Percentiles rank a stretch among this genome's conserved stretches.
Conservation (phyloP, 257 asterid species). For the Solanum pimpinellifolium region DNA sequence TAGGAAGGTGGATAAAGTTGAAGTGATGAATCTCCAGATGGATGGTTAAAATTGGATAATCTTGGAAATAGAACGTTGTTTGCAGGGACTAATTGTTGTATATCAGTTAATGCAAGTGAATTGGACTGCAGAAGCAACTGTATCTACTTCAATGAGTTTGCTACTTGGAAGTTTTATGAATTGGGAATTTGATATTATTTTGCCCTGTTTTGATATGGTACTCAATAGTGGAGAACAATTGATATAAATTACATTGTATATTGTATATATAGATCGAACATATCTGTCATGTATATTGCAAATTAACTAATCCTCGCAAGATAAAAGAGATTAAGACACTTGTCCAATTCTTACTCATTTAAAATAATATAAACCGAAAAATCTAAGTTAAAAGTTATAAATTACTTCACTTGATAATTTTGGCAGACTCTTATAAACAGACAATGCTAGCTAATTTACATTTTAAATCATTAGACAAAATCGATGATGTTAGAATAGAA, state of each 20-base stretch:
- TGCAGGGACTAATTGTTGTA: background rate
- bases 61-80: conserved; percentile 19
- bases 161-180: background rate
- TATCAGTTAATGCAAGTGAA: background rate
- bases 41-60: conserved; percentile 5
- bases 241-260: too few species aligned
- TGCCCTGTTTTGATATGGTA: background rate
- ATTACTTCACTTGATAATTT: background rate
- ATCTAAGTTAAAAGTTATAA: background rate
- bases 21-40: conserved; percentile 13
- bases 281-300: too few species aligned
- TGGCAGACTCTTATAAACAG: too few species aligned
- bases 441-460: too few species aligned
- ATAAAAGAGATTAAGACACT: background rate
- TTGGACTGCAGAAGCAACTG: background rate
- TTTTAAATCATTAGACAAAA: too few species aligned
- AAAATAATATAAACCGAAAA: too few species aligned
- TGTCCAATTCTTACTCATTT: background rate
- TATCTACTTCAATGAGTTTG: background rate
- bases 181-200: background rate
- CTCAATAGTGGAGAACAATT: background rate
- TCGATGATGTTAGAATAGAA: too few species aligned
- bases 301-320: background rate
- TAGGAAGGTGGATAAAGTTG: conserved; percentile 11
- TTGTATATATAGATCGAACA: too few species aligned